Base-by-base conservation (phyloP, 805 yeast genomes). In the Candida broadrunensis region DNA sequence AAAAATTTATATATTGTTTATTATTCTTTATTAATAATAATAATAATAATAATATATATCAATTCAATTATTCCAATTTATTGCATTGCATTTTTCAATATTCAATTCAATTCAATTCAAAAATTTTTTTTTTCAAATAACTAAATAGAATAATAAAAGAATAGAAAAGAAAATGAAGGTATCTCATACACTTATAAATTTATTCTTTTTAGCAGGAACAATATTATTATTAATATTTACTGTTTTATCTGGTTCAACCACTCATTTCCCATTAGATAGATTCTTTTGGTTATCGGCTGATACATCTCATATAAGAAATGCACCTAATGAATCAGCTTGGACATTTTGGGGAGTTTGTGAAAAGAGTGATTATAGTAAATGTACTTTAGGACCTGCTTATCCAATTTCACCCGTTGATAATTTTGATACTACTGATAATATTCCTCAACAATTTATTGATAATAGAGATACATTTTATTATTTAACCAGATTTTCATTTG, bases 221-320 rank as follows among this genome's bases (percentile, higher is more conserved):
- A 47, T 60, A 36, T 60, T 70, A 35, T 56, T 70, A 43, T 63
- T 62, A 55, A 51, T 88, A 48, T 79, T 89, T 54, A 70, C 81
- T 41, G 65, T 87, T 18, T 72, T 88, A 31, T 80, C 88, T 2
- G 96, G 96, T 12, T 69, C 78, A 15, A 61, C 73, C 13, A 54
- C 63, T 31, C 72, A 78, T 33, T 75, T 62, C 68, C 88, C 90
- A 20, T 59, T 88, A 53, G 75, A 77, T 54, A 64, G 72, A 44
- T 85, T 88, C 63, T 89, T 84, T 67, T 88, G 93, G 90, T 56
- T 90, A 32, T 71, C 80, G 55, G 95, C 88, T 20, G 83, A 81
- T 53, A 88, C 96, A 37, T 56, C 76, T 3, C 64, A 59, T 31
- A 77, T 83, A 43, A 41, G 72, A 49, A 59, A 69, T 33, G 83